Evolutionary conservation across 2,329 filamentous ascomycete genomes (phyloP).

Genomic region (Ophiostoma sp.): DNA sequence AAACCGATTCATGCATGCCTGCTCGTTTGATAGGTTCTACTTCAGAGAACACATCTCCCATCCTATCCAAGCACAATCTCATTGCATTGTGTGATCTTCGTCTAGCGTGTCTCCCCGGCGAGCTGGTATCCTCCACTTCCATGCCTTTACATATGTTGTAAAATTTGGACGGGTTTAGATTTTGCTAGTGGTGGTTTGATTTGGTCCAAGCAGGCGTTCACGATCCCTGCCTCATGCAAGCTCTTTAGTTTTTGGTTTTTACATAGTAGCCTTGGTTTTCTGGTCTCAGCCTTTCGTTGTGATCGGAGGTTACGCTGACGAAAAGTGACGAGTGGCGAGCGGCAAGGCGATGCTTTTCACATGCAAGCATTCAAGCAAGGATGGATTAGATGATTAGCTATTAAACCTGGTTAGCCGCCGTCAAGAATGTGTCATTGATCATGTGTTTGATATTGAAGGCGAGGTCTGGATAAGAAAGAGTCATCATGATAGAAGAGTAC

Average conservation of each 20-base stretch:
- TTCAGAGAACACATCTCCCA: no score
- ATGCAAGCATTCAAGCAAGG: background rate
- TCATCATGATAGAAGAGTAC: background rate
- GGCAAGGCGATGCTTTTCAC: background rate
- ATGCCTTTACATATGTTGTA: background rate
- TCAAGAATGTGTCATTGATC: background rate
- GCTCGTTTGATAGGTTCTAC: background rate
- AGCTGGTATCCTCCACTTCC: slow-evolving; percentile 12
- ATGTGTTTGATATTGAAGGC: background rate
- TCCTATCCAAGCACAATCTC: background rate
- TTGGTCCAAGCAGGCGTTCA: background rate
- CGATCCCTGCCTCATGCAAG: background rate
- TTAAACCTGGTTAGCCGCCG: background rate
- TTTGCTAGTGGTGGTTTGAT: background rate
- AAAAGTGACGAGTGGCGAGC: background rate
- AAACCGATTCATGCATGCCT: slow-evolving; percentile 1
- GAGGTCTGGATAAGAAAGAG: background rate
- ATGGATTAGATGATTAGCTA: background rate
- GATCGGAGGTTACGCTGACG: background rate
- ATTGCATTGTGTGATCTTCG: slow-evolving; percentile 6
- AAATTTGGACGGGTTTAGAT: background rate
- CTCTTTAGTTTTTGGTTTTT: background rate
- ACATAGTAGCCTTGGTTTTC: no score
- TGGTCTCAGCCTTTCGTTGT: no score
- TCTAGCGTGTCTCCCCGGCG: slow-evolving; percentile 4